Evolutionary conservation across 441 rosid species (phyloP).

Genomic region (Populus hybrid): DNA sequence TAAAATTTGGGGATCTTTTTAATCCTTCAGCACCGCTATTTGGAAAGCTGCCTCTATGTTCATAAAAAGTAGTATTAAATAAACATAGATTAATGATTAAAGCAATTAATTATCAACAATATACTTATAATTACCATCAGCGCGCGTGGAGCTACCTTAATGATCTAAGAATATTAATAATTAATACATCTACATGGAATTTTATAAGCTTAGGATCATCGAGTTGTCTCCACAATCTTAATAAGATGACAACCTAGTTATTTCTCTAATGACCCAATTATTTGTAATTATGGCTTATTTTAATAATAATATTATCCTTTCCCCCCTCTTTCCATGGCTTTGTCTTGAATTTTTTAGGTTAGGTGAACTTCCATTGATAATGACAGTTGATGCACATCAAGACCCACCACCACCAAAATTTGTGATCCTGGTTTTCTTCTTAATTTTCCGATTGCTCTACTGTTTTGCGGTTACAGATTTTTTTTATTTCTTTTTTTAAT

Average conservation of each 20-base stretch:
- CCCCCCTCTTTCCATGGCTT: neutral
- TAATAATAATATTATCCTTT: neutral
- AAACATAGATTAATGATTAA: neutral
- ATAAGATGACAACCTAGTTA: slow-evolving; percentile 27
- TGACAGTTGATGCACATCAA: neutral
- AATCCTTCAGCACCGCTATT: too few species aligned
- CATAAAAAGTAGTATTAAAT: neutral
- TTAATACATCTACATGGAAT: slow-evolving; percentile 22
- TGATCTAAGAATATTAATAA: slow-evolving; percentile 16
- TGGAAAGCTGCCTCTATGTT: neutral
- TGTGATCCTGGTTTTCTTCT: neutral
- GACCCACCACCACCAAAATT: slow-evolving; percentile 7
- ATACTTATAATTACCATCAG: neutral
- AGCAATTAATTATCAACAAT: neutral
- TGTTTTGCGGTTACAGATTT: neutral
- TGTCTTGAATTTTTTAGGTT: neutral
- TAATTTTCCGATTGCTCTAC: neutral
- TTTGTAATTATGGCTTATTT: slow-evolving; percentile 1
- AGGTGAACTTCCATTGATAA: slow-evolving; percentile 5
- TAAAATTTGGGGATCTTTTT: too few species aligned
- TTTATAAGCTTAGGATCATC: slow-evolving; percentile 1
- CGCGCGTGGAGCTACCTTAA: neutral
- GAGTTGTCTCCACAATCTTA: slow-evolving; percentile 30
- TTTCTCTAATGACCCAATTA: slow-evolving; percentile 24
- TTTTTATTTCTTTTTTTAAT: too few species aligned